Evolutionary conservation across 331 rosid genomes (phyloP), one percentile per base, ranked within the genome.

Genomic region (Quercus phellos): DNA sequence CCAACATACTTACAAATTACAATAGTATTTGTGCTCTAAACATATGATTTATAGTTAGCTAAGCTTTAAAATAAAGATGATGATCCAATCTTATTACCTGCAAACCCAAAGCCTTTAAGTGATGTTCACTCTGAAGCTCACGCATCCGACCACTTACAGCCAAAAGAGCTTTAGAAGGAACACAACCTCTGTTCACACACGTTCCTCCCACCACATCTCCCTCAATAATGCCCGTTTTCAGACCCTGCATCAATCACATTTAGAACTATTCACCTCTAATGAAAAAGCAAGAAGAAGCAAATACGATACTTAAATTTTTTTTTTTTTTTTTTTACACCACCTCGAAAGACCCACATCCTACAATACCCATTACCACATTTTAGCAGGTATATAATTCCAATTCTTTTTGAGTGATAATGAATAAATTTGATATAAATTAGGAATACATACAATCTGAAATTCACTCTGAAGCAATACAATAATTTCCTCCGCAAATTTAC

Each of bases 161-260:
- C 81, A 95, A 83, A 88, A 95, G 99, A 81, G 99, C 99, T 84
- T 95, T 95, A 1, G 99, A 95, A 60, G 99, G 99, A 87, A 95
- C 99, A 55, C 99, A 95, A 4, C 99, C 99, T 85, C 98, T 90
- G 85, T 95, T 95, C 55, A 95, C 99, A 80, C 99, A 95, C 21
- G 99, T 95, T 81, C 99, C 99, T 26, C 98, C 99, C 70, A 95
- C 97, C 83, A 95, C 97, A 53, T 93, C 99, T 84, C 99, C 99
- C 84, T 95, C 99, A 4, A 95, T 88, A 12, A 95, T 82, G 22
- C 94, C 99, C 54, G 98, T 95, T 91, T 95, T 95, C 83, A 95
- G 77, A 72, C 99, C 99, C 98, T 95, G 94, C 67, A 86, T 72
- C 59, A 71, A 75, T 70, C 17, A 12, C 30, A 4, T 80, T 43